These are phyloP conservation scores for Albifimbria verrucaria DNA, from an alignment of 2,329 filamentous ascomycete genomes.

Conservation along the genomic window DNA sequence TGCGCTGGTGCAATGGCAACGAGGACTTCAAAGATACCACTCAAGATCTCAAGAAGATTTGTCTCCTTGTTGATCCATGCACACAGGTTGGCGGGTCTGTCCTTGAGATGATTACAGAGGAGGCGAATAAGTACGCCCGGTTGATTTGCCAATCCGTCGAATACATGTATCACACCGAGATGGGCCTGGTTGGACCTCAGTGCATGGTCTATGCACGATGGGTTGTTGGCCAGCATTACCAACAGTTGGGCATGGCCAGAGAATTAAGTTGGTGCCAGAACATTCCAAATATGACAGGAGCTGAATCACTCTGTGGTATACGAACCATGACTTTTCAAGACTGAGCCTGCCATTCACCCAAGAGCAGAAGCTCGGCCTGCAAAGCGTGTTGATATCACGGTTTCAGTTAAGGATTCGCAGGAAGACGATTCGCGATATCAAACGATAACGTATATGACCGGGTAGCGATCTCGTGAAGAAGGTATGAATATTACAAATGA, in stretches of 20 bases:
- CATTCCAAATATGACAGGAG: slow-evolving; percentile 3
- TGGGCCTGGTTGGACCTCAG: slow-evolving; percentile 3
- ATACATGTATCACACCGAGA: slow-evolving; percentile 2
- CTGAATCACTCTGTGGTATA: not conserved
- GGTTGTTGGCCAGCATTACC: not conserved
- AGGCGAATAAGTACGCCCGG: slow-evolving; percentile 1
- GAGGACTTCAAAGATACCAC: not conserved
- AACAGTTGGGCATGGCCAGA: not conserved
- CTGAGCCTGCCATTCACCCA: no score
- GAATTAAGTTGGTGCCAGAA: slow-evolving; percentile 4
- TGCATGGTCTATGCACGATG: slow-evolving; percentile 3
- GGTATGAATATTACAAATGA: no score
- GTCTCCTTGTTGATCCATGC: not conserved
- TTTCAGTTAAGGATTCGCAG: no score
- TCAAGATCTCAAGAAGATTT: not conserved
- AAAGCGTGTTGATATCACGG: no score
- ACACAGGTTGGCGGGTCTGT: not conserved
- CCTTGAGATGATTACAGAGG: not conserved
- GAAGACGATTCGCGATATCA: no score
- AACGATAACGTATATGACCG: no score
- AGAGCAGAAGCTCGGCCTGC: no score
- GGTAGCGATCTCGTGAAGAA: no score
- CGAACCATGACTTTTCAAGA: not conserved
- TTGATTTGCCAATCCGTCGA: slow-evolving; percentile 4
- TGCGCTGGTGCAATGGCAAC: not conserved